phyloP scores from a whole-genome alignment of 2,329 filamentous ascomycete genomes.

The Metarhizium sp. region DNA sequence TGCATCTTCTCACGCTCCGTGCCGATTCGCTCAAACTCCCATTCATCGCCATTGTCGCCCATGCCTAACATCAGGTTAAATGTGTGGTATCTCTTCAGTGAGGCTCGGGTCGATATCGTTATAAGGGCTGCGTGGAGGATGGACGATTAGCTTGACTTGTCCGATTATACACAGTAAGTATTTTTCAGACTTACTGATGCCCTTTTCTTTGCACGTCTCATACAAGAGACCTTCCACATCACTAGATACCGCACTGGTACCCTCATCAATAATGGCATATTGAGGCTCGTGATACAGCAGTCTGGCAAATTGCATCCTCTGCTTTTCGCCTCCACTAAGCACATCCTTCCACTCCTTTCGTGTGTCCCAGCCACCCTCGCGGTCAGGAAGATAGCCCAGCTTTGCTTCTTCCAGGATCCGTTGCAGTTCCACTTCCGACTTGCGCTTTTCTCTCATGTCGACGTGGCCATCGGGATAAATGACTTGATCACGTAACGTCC shows the following conservation, averaged over 20 bases:
- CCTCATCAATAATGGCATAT: slow-evolving; percentile 93
- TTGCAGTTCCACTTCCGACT: slow-evolving; percentile 69
- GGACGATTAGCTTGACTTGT: slow-evolving; percentile 7
- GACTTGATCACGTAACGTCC: slow-evolving; percentile 90
- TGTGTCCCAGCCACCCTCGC: slow-evolving; percentile 94
- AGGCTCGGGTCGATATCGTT: slow-evolving; percentile 89
- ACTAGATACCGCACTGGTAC: slow-evolving; percentile 84
- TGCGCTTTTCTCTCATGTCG: slow-evolving; percentile 79
- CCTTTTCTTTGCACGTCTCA: slow-evolving; percentile 83
- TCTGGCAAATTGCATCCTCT: slow-evolving; percentile 84
- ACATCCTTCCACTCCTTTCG: slow-evolving; percentile 98
- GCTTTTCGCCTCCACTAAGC: slow-evolving; percentile 94
- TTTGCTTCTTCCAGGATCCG: slow-evolving; percentile 72
- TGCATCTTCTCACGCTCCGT: slow-evolving; percentile 88
- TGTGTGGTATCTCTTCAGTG: slow-evolving; percentile 90
- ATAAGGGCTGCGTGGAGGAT: slow-evolving; percentile 59
- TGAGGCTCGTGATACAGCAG: slow-evolving; percentile 89
- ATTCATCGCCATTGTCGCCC: slow-evolving; percentile 73
- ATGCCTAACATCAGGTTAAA: slow-evolving; percentile 80
- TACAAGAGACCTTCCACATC: slow-evolving; percentile 94
- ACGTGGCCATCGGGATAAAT: slow-evolving; percentile 94
- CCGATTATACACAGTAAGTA: not conserved
- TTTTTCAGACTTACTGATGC: slow-evolving; percentile 63
- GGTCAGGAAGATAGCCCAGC: slow-evolving; percentile 79
- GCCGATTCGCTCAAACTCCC: slow-evolving; percentile 90